Evolutionary conservation across 2,329 filamentous ascomycete genomes (phyloP), one percentile per base, ranked within the genome.

Genomic region (Penicillium sp.): DNA sequence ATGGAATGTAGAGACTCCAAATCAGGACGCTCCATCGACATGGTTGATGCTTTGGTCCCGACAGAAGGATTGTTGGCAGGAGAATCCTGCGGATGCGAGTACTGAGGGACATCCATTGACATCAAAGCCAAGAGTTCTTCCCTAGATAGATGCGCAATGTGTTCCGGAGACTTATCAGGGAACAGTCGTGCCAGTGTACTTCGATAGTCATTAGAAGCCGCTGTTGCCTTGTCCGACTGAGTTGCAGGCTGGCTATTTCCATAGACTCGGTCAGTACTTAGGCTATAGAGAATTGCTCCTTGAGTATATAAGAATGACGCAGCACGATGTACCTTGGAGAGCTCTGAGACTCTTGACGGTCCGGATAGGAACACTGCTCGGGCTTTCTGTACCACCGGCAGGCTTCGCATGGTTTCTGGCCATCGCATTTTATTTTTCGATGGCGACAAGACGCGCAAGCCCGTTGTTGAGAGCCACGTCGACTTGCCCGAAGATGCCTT

Each of bases 341-440:
- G 83, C 86, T 89, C 69, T 84, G 79, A 6, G 85, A 88, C 1
- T 85, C 84, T n/a, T 85, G 77, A 55, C 87, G 85, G 69, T 89
- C 88, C 55, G 87, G 82, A 66, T 90, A 90, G 58, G 81, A 82
- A 64, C 86, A 90, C 45, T 81, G 75, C 65, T 89, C 86, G 3
- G 85, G 83, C 52, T 85, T 85, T 45, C 86, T 81, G 63, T 88
- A 89, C 63, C 85, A 89, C 46, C 86, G 79, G 64, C 86, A 90
- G 65, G 89, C 86, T 28, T 85, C 84, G 64, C 86, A 90, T 4
- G 86, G 86, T 62, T 87, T 83, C 53, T 83, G 78, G 50, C 86
- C 86, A 70, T 89, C 85, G 63, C 86, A 90, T 53, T 86, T 82
- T 39, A 90, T 90, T 68, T 90, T 90, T 51, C 86, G 79, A 52